A percentile compares a stretch with the other conserved stretches of the same genome.
These are phyloP conservation scores for Salix suchowensis DNA, from an alignment of 345 rosid species.

Conservation along the genomic window DNA sequence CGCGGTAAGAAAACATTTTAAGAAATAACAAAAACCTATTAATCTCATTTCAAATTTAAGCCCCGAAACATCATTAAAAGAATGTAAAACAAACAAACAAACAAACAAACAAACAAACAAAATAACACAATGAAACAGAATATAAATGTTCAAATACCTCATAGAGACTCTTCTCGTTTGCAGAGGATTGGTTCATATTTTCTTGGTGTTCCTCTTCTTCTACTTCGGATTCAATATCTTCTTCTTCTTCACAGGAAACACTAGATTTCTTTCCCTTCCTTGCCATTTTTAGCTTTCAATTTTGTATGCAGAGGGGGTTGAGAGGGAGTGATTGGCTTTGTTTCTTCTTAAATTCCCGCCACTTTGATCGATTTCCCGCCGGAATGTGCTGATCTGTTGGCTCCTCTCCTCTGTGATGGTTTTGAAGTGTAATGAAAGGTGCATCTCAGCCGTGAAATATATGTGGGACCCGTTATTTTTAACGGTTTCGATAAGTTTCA, in stretches of 20 bases:
- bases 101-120: too few relatives aligned
- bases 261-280: constrained; percentile 46
- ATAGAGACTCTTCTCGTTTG: constrained; percentile 43
- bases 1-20: background rate
- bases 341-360: constrained; percentile 3
- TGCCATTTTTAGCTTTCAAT: constrained; percentile 40
- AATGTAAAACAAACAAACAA: background rate
- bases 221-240: constrained; percentile 27
- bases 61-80: background rate
- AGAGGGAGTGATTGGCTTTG: background rate
- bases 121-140: background rate
- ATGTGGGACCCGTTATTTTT: too few relatives aligned
- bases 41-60: background rate
- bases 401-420: background rate
- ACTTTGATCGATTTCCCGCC: constrained; percentile 12
- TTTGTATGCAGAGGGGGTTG: background rate
- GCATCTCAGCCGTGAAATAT: too few relatives aligned
- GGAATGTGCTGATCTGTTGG: background rate
- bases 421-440: background rate
- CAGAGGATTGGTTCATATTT: constrained; percentile 16
- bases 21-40: background rate
- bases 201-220: constrained; percentile 31
- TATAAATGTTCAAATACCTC: constrained; percentile 34
- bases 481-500: too few relatives aligned
- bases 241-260: constrained; percentile 39